phyloP scores from a whole-genome alignment of 129 eudicot genomes.

The Gnaphalium uliginosum region DNA sequence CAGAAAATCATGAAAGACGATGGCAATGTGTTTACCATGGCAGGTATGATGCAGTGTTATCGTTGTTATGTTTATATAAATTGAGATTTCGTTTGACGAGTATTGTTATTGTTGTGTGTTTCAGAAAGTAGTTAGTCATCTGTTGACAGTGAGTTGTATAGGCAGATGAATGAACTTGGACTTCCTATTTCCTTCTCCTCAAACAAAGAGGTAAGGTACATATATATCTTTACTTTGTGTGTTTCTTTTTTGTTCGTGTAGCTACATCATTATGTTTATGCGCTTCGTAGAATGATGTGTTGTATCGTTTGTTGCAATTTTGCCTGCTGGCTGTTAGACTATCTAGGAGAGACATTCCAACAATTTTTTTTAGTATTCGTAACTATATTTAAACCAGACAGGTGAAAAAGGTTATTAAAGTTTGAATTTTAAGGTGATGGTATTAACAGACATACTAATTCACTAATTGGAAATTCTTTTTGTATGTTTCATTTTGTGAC shows the following conservation, averaged over 20 bases:
- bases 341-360: conserved; percentile 33
- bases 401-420: conserved; percentile 21
- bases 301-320: conserved; percentile 26
- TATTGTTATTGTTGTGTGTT: conserved; percentile 21
- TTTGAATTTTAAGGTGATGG: conserved; percentile 17
- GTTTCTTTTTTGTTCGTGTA: not conserved
- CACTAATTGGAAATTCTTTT: not conserved
- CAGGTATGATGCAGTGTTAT: not conserved
- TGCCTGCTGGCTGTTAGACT: conserved; percentile 34
- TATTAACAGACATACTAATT: conserved; percentile 15
- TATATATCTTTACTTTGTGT: conserved; percentile 7
- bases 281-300: conserved; percentile 26
- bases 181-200: conserved; percentile 81
- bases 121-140: conserved; percentile 33
- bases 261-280: conserved; percentile 10
- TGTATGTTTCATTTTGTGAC: not conserved
- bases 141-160: conserved; percentile 54
- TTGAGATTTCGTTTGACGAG: not conserved
- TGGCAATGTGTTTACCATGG: not conserved
- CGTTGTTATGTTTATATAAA: not conserved
- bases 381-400: conserved; percentile 30
- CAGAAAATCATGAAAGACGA: conserved; percentile 34
- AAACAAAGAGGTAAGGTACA: conserved; percentile 60
- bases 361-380: conserved; percentile 28
- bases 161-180: conserved; percentile 69